Evolutionary conservation across 371 early-diverging fungal genomes (phyloP).

Genomic region (Dichotomocladium elegans): DNA sequence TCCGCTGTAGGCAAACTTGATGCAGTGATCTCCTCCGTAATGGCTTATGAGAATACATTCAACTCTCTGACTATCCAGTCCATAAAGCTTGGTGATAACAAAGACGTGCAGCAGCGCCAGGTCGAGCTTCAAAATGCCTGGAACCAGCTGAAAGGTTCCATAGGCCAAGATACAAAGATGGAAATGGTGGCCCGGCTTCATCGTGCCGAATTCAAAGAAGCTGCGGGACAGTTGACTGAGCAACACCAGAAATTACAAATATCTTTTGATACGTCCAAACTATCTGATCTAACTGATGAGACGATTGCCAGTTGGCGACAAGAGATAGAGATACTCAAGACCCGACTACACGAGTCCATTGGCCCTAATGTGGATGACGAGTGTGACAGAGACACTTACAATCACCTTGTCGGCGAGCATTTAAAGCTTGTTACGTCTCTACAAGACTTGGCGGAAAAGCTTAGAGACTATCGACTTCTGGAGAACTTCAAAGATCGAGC

Average conservation of each 20-base stretch:
- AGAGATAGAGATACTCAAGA: conserved; percentile 7
- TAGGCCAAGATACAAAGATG: neutral
- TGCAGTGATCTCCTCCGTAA: conserved; percentile 8
- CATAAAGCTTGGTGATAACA: neutral
- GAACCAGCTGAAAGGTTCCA: neutral
- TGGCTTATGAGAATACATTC: conserved; percentile 6
- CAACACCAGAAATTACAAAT: conserved; percentile 1
- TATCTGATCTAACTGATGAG: conserved; percentile 11
- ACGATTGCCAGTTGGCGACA: conserved; percentile 20
- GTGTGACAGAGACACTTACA: neutral
- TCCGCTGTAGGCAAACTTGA: conserved; percentile 1
- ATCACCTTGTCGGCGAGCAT: conserved; percentile 1
- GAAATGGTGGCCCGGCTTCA: conserved; percentile 3
- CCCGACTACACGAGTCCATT: conserved; percentile 2
- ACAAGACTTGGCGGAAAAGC: conserved; percentile 3
- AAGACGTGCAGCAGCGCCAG: conserved; percentile 7
- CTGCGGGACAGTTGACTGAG: neutral
- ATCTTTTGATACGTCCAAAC: neutral
- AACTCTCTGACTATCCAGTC: conserved; percentile 12
- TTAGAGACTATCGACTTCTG: neutral
- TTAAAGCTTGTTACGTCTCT: conserved; percentile 1
- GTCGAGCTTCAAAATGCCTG: conserved; percentile 6
- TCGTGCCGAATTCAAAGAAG: conserved; percentile 7
- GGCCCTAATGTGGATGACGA: neutral
- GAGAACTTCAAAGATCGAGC: conserved; percentile 2